These are phyloP conservation scores for Dysphania ambrosioides DNA, from an alignment of 148 eudicot species.

Conservation along the genomic window DNA sequence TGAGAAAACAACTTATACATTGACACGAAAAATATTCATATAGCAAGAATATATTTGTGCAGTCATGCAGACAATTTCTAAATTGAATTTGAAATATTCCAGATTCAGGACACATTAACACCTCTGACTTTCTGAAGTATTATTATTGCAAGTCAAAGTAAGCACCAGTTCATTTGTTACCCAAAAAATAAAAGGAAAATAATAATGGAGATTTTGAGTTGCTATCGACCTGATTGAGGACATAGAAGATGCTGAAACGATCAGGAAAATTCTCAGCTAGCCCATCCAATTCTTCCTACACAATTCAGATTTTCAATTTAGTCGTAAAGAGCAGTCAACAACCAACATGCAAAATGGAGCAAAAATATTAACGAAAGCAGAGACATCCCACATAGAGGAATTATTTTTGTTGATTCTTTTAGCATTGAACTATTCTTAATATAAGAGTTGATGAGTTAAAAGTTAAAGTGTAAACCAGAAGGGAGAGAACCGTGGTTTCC, in stretches of 20 bases:
- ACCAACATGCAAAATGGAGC: background rate
- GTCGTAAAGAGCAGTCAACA: background rate
- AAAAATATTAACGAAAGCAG: background rate
- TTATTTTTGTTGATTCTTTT: background rate
- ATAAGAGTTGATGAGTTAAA: background rate
- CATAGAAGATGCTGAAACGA: slow-evolving; percentile 64
- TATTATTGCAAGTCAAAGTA: no score
- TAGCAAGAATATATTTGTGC: background rate
- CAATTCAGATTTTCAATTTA: background rate
- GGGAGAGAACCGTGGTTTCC: background rate
- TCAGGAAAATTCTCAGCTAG: slow-evolving; percentile 60
- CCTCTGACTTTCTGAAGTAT: no score
- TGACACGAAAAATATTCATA: background rate
- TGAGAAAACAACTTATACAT: background rate
- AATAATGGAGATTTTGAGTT: background rate
- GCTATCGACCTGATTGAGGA: slow-evolving; percentile 66
- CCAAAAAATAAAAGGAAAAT: background rate
- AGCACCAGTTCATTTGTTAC: background rate
- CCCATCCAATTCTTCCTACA: slow-evolving; percentile 75
- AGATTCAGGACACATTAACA: background rate
- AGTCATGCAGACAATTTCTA: background rate
- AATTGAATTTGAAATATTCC: background rate
- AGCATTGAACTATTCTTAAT: background rate
- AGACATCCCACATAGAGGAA: background rate
- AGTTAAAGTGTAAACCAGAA: background rate